These are phyloP conservation scores for Talaromyces sp. DNA, from an alignment of 2,329 filamentous ascomycete species.

Conservation along the genomic window DNA sequence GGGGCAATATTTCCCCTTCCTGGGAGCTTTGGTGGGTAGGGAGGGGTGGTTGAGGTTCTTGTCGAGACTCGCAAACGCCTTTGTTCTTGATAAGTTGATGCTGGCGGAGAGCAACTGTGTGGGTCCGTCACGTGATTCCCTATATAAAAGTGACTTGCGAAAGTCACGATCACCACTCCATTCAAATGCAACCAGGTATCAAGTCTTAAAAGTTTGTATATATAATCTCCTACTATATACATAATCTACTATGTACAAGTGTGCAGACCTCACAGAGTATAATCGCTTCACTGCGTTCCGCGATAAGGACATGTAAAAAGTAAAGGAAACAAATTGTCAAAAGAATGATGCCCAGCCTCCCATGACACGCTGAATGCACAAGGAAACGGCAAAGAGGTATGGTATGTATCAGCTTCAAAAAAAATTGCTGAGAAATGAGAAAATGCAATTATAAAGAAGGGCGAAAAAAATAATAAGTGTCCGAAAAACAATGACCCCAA, in stretches of 20 bases:
- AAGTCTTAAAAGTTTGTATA: not conserved
- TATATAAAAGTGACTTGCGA: no score
- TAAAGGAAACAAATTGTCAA: not conserved
- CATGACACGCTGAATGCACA: slow-evolving; percentile 9
- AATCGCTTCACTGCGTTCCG: no score
- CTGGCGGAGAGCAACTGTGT: not conserved
- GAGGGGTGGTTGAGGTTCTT: not conserved
- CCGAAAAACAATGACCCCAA: slow-evolving; percentile 1
- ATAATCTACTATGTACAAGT: not conserved
- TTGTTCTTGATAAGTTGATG: not conserved
- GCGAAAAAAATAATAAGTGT: slow-evolving; percentile 10
- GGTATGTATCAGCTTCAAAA: not conserved
- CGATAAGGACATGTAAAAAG: not conserved
- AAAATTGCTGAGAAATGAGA: slow-evolving; percentile 3
- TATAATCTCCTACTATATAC: not conserved
- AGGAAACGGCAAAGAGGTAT: slow-evolving; percentile 2
- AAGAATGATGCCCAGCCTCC: slow-evolving; percentile 8
- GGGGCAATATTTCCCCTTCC: not conserved
- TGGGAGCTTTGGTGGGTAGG: not conserved
- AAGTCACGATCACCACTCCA: not conserved
- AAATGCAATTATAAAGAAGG: slow-evolving; percentile 10
- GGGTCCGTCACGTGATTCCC: slow-evolving; percentile 4
- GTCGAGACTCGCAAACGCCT: not conserved
- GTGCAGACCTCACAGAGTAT: not conserved
- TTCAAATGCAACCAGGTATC: not conserved